These are phyloP conservation scores for Ophiostoma fasciatum DNA, from an alignment of 2,329 filamentous ascomycete species.

Conservation along the genomic window DNA sequence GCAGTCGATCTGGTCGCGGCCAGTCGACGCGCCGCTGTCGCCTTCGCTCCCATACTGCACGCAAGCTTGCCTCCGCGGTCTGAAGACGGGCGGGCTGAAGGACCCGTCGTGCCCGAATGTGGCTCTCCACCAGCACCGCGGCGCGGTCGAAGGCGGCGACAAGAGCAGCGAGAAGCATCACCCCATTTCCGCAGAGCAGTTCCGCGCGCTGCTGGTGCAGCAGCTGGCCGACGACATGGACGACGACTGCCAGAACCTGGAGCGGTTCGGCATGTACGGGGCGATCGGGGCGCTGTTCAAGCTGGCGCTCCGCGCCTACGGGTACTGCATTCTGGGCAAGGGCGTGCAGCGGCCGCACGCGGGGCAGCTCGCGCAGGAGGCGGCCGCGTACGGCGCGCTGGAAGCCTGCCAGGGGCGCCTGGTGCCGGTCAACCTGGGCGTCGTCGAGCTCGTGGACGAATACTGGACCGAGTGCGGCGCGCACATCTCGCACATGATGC, in stretches of 20 bases:
- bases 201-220: too few relatives aligned
- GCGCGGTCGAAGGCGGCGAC: too few relatives aligned
- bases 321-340: slow-evolving; percentile 5
- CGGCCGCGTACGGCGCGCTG: background rate
- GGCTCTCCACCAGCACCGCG: too few relatives aligned
- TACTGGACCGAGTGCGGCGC: background rate
- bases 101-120: too few relatives aligned
- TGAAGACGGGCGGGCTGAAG: too few relatives aligned
- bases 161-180: too few relatives aligned
- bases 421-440: slow-evolving; percentile 2
- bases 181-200: too few relatives aligned
- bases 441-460: background rate
- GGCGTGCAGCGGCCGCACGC: slow-evolving; percentile 1
- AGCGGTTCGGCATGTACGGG: slow-evolving; percentile 3
- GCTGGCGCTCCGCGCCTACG: slow-evolving; percentile 1
- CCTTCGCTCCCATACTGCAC: too few relatives aligned
- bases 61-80: too few relatives aligned
- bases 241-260: slow-evolving; percentile 3
- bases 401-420: slow-evolving; percentile 1
- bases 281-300: slow-evolving; percentile 3
- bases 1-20: background rate
- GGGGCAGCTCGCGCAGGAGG: background rate
- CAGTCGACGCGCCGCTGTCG: background rate
- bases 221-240: slow-evolving; percentile 1
- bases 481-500: slow-evolving; percentile 5